These are phyloP conservation scores for Meredithiella fracta DNA, from an alignment of 2,329 filamentous ascomycete genomes.

Conservation along the genomic window DNA sequence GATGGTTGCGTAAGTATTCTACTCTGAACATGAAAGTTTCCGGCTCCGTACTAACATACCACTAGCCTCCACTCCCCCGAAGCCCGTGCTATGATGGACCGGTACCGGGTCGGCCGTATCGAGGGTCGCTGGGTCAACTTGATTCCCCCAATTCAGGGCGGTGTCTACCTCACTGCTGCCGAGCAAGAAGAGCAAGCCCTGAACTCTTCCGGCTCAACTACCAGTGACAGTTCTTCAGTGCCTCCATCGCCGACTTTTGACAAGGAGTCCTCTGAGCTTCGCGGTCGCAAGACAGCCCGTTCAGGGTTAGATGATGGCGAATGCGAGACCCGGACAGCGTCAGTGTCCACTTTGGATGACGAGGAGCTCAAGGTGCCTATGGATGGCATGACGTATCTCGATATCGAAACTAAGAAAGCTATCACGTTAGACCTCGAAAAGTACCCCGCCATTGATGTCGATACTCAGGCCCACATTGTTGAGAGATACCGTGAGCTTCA, in stretches of 20 bases:
- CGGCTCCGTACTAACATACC: conserved; percentile 12
- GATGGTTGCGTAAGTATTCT: conserved; percentile 57
- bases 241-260: conserved; percentile 36
- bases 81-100: conserved; percentile 58
- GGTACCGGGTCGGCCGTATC: conserved; percentile 69
- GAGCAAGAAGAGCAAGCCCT: conserved; percentile 4
- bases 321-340: background rate
- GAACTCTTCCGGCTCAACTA: conserved; percentile 20
- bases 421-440: conserved; percentile 57
- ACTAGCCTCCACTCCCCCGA: conserved; percentile 50
- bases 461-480: conserved; percentile 60
- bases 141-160: conserved; percentile 78
- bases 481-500: conserved; percentile 68
- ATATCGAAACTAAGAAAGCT: conserved; percentile 56
- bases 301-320: conserved; percentile 5
- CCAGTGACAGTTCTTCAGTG: conserved; percentile 37
- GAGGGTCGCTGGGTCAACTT: conserved; percentile 79
- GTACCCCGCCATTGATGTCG: conserved; percentile 62
- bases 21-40: background rate
- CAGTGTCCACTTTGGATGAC: conserved; percentile 19
- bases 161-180: conserved; percentile 38
- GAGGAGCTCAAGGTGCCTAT: conserved; percentile 28
- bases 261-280: conserved; percentile 15
- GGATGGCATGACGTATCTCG: conserved; percentile 48
- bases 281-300: conserved; percentile 5